A percentile compares a stretch with the other conserved stretches of the same genome.
Evolutionary conservation across 495 filamentous ascomycete species (phyloP).

Genomic region (Trichocladium uniseriatum): DNA sequence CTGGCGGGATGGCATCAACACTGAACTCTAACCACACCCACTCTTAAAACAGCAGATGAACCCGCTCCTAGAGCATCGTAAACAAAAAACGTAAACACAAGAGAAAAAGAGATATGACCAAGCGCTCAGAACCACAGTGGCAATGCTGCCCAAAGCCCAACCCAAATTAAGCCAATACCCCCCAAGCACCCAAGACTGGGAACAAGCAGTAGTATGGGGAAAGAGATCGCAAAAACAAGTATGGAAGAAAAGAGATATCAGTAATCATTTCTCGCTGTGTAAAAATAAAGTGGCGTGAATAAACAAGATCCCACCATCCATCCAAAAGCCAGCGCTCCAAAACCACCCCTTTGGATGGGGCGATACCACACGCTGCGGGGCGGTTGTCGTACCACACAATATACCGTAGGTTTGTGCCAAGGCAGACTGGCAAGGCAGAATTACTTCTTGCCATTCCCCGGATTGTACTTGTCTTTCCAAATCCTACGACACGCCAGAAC

Average conservation of each 20-base stretch:
- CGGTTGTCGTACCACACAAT: no score
- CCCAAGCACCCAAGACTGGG: no score
- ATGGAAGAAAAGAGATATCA: no score
- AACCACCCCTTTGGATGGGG: no score
- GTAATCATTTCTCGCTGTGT: background rate
- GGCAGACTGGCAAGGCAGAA: background rate
- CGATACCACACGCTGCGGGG: no score
- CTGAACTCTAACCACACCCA: no score
- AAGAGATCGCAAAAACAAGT: no score
- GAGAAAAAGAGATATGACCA: background rate
- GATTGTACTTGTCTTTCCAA: conserved; percentile 93
- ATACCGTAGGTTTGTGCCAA: no score
- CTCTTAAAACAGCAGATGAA: background rate
- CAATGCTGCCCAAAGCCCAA: conserved; percentile 1
- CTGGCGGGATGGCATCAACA: background rate
- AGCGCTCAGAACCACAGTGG: background rate
- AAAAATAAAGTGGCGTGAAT: background rate
- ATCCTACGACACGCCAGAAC: conserved; percentile 64
- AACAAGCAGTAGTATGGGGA: no score
- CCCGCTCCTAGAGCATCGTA: background rate
- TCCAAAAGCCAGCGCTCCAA: background rate
- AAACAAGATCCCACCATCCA: background rate
- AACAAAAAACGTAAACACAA: background rate
- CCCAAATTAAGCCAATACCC: background rate
- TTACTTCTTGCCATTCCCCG: conserved; percentile 42